Evolutionary conservation across 2,329 filamentous ascomycete genomes (phyloP).

Genomic region (Aspergillus sp.): DNA sequence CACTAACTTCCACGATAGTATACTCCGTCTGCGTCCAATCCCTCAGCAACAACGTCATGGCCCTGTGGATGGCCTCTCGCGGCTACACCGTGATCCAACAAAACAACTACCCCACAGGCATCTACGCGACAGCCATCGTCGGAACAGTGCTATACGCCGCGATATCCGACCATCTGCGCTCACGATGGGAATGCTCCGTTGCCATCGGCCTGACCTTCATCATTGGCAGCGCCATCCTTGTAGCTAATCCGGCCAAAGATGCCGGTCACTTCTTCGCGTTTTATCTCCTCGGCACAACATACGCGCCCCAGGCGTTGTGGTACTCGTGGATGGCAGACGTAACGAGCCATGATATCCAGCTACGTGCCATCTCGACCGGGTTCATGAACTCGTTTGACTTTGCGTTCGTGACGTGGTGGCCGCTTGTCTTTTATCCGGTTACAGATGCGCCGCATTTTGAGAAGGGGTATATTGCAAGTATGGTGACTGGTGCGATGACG

Average conservation of each 20-base stretch:
- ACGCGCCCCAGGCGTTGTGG: conserved; percentile 49
- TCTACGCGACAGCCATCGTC: conserved; percentile 44
- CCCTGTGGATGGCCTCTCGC: conserved; percentile 46
- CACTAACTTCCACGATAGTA: conserved; percentile 24
- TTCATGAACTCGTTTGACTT: conserved; percentile 49
- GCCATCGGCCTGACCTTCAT: conserved; percentile 46
- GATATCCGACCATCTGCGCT: conserved; percentile 44
- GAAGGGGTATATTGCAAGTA: conserved; percentile 42
- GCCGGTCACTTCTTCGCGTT: conserved; percentile 46
- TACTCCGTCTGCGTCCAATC: conserved; percentile 48
- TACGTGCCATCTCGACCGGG: conserved; percentile 46
- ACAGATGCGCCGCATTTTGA: conserved; percentile 42
- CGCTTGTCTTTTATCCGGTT: conserved; percentile 42
- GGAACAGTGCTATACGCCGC: conserved; percentile 44
- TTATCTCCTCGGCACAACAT: conserved; percentile 47
- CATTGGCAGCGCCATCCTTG: conserved; percentile 24
- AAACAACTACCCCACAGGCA: conserved; percentile 47
- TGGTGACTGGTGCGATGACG: conserved; percentile 39
- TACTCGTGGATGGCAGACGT: conserved; percentile 50
- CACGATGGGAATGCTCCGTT: conserved; percentile 46
- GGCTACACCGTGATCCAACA: conserved; percentile 46
- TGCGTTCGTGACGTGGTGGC: conserved; percentile 45
- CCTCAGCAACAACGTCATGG: conserved; percentile 47
- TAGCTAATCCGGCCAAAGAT: neutral
- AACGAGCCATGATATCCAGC: conserved; percentile 37